Evolutionary conservation across 768 basidiomycete genomes (phyloP).

Genomic region (Tylopilus sp.): DNA sequence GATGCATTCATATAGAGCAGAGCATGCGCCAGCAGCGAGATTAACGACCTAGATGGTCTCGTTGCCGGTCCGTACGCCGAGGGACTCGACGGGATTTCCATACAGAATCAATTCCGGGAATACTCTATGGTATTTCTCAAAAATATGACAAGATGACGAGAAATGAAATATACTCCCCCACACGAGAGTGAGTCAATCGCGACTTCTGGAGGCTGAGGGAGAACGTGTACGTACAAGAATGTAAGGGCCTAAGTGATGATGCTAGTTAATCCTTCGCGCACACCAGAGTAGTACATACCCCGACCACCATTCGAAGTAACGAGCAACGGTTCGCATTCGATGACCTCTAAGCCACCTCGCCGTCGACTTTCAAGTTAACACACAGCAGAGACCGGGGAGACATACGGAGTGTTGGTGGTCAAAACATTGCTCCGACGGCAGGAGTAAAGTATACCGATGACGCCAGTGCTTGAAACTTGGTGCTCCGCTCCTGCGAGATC

Average conservation of each 20-base stretch:
- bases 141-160: not conserved
- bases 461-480: too few species aligned
- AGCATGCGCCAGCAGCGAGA: conserved; percentile 6
- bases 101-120: not conserved
- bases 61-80: not conserved
- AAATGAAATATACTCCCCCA: conserved; percentile 19
- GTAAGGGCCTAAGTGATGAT: conserved; percentile 36
- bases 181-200: conserved; percentile 19
- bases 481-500: too few species aligned
- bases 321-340: not conserved
- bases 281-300: not conserved
- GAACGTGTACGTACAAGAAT: conserved; percentile 45
- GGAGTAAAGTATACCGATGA: not conserved
- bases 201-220: not conserved
- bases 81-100: not conserved
- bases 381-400: not conserved
- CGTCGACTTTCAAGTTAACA: not conserved
- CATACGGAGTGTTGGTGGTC: not conserved
- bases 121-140: not conserved
- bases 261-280: not conserved
- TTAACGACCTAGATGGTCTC: not conserved
- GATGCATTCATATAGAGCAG: not conserved
- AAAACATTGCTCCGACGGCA: not conserved
- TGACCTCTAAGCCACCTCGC: not conserved
- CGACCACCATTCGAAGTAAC: not conserved